Percentiles rank a stretch among this genome's conserved stretches.
phyloP scores from a whole-genome alignment of 2,329 filamentous ascomycete species.

The Eutypella sp. region DNA sequence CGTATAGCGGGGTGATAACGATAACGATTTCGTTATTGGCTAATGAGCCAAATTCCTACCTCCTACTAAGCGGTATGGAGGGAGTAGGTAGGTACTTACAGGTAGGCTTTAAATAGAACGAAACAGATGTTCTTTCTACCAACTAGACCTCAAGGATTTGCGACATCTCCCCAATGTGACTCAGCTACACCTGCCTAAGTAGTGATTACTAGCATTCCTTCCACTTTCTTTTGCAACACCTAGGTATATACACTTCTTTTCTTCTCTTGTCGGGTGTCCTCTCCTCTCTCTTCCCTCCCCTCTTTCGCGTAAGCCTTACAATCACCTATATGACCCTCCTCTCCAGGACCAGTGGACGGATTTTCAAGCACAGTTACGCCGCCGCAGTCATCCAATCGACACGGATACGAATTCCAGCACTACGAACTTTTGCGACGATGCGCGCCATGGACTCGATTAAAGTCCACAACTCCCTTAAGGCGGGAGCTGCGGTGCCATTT shows the following conservation, averaged over 20 bases:
- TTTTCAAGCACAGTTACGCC: too few relatives aligned
- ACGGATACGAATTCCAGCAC: constrained; percentile 20
- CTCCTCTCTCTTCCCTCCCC: constrained; percentile 9
- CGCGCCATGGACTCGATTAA: constrained; percentile 54
- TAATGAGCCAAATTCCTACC: neutral
- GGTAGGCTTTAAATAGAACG: too few relatives aligned
- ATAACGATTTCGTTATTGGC: neutral
- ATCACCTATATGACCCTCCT: constrained; percentile 29
- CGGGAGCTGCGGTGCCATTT: constrained; percentile 69
- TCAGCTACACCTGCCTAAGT: neutral
- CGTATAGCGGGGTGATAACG: neutral
- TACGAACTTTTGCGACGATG: constrained; percentile 31
- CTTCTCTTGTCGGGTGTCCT: too few relatives aligned
- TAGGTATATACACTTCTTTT: too few relatives aligned
- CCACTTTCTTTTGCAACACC: too few relatives aligned
- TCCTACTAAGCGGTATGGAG: too few relatives aligned
- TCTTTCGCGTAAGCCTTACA: constrained; percentile 1
- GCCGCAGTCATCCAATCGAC: constrained; percentile 21
- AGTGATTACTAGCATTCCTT: neutral
- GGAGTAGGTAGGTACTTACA: too few relatives aligned
- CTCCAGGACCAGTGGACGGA: constrained; percentile 19
- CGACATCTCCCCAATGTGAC: neutral
- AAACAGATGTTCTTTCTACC: too few relatives aligned
- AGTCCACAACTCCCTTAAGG: constrained; percentile 74
- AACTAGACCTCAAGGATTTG: neutral